Evolutionary conservation across 2,329 filamentous ascomycete species (phyloP).

Genomic region (Epichloe uncinata): DNA sequence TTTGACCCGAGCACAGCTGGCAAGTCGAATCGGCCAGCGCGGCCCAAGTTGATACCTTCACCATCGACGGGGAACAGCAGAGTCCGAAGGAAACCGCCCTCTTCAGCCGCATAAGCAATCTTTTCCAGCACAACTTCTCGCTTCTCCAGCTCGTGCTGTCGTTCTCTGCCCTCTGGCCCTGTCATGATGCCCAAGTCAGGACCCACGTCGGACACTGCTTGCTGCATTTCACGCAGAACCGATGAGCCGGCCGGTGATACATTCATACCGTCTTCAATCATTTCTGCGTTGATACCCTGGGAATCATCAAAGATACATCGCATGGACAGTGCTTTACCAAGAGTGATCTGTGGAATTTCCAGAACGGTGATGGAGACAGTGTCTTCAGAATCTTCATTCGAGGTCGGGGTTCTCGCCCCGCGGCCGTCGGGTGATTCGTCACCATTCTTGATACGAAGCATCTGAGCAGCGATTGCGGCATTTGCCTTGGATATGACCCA

Average conservation of each 20-base stretch:
- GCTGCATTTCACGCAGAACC: conserved; percentile 75
- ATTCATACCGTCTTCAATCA: conserved; percentile 90
- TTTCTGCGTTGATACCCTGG: conserved; percentile 89
- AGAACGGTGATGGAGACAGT: conserved; percentile 83
- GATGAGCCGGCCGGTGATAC: conserved; percentile 62
- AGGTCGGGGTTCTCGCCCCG: conserved; percentile 49
- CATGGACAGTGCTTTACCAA: conserved; percentile 82
- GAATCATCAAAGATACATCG: conserved; percentile 85
- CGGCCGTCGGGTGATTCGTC: conserved; percentile 55
- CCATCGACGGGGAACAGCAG: conserved; percentile 67
- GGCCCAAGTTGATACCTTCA: conserved; percentile 70
- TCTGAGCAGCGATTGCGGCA: conserved; percentile 63
- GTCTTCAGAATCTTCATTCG: conserved; percentile 60
- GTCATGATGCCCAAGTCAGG: conserved; percentile 66
- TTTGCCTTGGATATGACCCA: conserved; percentile 90
- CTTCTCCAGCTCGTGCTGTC: conserved; percentile 68
- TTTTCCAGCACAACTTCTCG: conserved; percentile 77
- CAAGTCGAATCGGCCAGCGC: conserved; percentile 67
- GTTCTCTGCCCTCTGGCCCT: conserved; percentile 53
- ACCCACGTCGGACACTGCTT: conserved; percentile 62
- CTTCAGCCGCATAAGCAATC: conserved; percentile 66
- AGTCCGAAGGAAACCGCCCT: conserved; percentile 69
- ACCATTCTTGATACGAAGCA: conserved; percentile 51
- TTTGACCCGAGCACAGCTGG: conserved; percentile 63
- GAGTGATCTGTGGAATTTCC: conserved; percentile 64